Base-by-base conservation (phyloP, 768 basidiomycete genomes). In the Leccinum boreale region DNA sequence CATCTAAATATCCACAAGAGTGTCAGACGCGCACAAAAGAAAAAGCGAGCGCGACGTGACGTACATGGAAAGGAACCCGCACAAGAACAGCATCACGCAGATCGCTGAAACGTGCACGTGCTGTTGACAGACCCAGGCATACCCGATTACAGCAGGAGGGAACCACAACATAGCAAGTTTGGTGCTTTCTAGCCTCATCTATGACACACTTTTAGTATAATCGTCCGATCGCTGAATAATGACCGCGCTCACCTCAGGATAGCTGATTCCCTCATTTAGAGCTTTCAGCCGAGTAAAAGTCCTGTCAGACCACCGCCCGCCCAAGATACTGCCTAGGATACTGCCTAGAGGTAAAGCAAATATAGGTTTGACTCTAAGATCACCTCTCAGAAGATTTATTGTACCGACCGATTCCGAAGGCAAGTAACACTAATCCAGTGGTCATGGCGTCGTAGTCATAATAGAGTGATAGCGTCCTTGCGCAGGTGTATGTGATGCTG, bases 111-210 rank as follows among this genome's bases (percentile, higher is more conserved):
- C 73, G 62, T 90, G 81, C 2, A 86, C 78, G 36, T 79, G 83
- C 58, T 85, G 66, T 53, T 87, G 75, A 53, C 83, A 85, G 4
- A 87, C 78, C 94, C 92, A 95, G 1, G 84, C 94, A 67, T 90
- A 90, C 0, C 80, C 85, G 21, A 91, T 65, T 28, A 88, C 78
- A 3, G 81, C 77, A 0, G 79, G 81, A 2, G 94, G 87, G 29
- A 81, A 62, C 35, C 21, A 60, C 29, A 80, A 69, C 69, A 92
- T 79, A 6, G 80, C 85, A 21, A 77, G 56, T 31, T 82, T 77
- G 0, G 84, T 87, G 62, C 88, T 89, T 66, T 81, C 77, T 19
- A 94, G 69, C 7, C 92, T 85, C 84, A 90, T 89, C 89, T 90
- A 62, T 9, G 14, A 58, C 5, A 15, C 28, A 5, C 7, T 5